Percentiles rank a stretch among this genome's conserved stretches.
Conservation (phyloP, 2,329 filamentous ascomycete species). For the Colletotrichum tofieldiae region DNA sequence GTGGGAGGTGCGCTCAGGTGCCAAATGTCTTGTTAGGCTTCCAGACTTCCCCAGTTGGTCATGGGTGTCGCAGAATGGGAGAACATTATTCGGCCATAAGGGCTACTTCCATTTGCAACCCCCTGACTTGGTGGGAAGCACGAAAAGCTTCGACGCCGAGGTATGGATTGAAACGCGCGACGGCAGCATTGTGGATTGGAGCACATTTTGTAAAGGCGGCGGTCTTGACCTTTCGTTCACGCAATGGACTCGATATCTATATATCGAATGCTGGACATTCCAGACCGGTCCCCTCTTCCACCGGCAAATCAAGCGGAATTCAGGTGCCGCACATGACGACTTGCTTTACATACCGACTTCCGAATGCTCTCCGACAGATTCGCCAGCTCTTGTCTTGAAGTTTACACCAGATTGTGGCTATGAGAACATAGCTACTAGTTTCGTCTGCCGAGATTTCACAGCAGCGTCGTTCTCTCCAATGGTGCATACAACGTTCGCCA, state of each 20-base stretch:
- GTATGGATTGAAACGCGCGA: constrained; percentile 1
- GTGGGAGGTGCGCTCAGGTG: not conserved
- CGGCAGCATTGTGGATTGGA: not conserved
- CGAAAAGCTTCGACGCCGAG: constrained; percentile 5
- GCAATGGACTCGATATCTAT: constrained; percentile 13
- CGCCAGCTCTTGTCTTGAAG: not conserved
- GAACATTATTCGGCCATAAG: not conserved
- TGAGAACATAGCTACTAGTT: not conserved
- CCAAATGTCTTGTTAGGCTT: not conserved
- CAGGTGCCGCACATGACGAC: not conserved
- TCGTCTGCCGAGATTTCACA: not conserved
- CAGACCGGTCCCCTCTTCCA: not conserved
- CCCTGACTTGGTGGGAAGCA: not conserved
- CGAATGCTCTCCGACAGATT: not conserved
- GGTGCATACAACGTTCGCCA: constrained; percentile 2
- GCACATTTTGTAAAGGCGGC: not conserved
- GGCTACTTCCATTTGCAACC: constrained; percentile 7
- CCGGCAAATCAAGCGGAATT: not conserved
- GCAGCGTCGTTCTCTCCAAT: constrained; percentile 7
- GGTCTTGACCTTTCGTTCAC: not conserved
- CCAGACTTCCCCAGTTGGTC: constrained; percentile 18
- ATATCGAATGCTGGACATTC: constrained; percentile 18
- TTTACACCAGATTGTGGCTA: constrained; percentile 13
- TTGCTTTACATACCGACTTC: constrained; percentile 2
- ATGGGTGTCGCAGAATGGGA: constrained; percentile 10